Conservation (phyloP, 495 filamentous ascomycete genomes). For the Daldinia bambusicola region DNA sequence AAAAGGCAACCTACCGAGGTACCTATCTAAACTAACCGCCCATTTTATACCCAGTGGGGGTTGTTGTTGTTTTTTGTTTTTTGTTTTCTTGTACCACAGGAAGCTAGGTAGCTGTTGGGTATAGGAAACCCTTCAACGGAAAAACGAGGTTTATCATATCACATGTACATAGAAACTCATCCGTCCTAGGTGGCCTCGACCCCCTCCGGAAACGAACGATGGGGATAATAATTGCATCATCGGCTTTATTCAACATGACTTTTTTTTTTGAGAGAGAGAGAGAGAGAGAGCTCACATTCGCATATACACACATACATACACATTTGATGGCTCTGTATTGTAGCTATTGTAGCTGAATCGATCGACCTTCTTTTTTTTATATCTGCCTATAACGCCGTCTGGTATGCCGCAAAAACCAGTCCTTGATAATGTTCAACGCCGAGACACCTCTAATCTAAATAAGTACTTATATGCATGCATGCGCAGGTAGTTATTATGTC, state of each 20-base stretch:
- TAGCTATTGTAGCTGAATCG: background rate
- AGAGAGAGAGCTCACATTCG: background rate
- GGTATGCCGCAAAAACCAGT: conserved; percentile 26
- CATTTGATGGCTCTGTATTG: background rate
- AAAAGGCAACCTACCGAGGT: too few species aligned
- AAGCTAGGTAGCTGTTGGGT: conserved; percentile 8
- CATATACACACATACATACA: background rate
- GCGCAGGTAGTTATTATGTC: background rate
- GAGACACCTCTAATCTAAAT: background rate
- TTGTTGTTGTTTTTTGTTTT: too few species aligned
- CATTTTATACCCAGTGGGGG: conserved; percentile 25
- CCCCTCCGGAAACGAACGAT: background rate
- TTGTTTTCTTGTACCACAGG: conserved; percentile 9
- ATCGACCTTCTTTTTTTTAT: conserved; percentile 7
- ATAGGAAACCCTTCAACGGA: conserved; percentile 34
- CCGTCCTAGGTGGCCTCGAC: conserved; percentile 28
- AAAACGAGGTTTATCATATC: conserved; percentile 29
- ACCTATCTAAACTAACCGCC: conserved; percentile 3
- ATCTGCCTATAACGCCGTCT: conserved; percentile 21
- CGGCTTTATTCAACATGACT: conserved; percentile 38
- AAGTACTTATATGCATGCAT: background rate
- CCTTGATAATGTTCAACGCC: conserved; percentile 20
- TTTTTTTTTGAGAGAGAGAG: too few species aligned
- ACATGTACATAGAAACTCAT: conserved; percentile 37
- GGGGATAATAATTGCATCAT: conserved; percentile 42